phyloP scores from a whole-genome alignment of 306 rosid genomes.

The Begonia fuchsioides region DNA sequence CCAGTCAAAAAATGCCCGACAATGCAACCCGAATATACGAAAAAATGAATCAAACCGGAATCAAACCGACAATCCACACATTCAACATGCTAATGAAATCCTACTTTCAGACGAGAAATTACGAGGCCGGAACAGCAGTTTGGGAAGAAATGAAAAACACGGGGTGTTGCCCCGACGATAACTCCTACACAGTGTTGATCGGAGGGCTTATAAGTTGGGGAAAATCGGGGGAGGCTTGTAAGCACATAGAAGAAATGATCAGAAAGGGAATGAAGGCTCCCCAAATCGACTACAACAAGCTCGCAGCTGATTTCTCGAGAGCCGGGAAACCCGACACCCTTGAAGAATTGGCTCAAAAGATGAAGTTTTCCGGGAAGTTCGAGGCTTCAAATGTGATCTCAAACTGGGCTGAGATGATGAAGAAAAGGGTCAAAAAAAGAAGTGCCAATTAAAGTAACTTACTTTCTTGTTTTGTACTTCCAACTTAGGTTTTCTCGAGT shows the following conservation, averaged over 20 bases:
- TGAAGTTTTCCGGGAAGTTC: conserved; percentile 63
- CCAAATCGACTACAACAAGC: conserved; percentile 72
- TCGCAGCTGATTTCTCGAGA: conserved; percentile 65
- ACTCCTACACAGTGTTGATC: conserved; percentile 58
- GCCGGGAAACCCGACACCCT: conserved; percentile 62
- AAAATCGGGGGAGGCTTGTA: conserved; percentile 50
- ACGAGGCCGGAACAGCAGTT: conserved; percentile 41
- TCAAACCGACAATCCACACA: conserved; percentile 63
- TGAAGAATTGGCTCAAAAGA: conserved; percentile 60
- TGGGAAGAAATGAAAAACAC: conserved; percentile 70
- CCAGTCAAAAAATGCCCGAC: conserved; percentile 61
- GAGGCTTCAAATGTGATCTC: conserved; percentile 58
- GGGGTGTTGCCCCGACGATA: conserved; percentile 77
- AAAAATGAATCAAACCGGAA: conserved; percentile 53
- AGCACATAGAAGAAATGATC: conserved; percentile 70
- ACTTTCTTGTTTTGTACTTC: background rate
- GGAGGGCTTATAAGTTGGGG: conserved; percentile 76
- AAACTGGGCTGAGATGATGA: conserved; percentile 70
- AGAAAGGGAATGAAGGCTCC: conserved; percentile 88
- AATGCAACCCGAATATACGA: conserved; percentile 57
- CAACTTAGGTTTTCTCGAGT: no score
- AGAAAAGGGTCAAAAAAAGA: conserved; percentile 39
- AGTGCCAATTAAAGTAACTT: conserved; percentile 9
- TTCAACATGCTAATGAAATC: conserved; percentile 90
- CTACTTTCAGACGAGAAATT: conserved; percentile 46